These are phyloP conservation scores for Exophiala viscosa DNA, from an alignment of 2,329 filamentous ascomycete genomes.

Conservation along the genomic window DNA sequence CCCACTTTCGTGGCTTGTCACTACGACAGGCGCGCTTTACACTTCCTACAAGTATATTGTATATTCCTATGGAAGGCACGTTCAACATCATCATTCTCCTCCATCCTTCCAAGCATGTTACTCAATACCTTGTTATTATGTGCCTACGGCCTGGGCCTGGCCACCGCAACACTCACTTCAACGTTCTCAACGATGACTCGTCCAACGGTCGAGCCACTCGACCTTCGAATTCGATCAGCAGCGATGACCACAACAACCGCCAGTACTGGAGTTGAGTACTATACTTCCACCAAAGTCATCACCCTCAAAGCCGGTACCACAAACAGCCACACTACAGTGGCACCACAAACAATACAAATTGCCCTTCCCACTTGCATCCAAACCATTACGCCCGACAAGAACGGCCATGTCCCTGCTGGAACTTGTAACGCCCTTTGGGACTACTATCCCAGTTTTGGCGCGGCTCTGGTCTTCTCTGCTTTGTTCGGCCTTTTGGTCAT, in stretches of 20 bases:
- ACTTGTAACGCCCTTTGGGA: slow-evolving; percentile 35
- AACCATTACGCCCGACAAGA: slow-evolving; percentile 32
- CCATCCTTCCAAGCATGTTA: no score
- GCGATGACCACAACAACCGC: not conserved
- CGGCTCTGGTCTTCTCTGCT: slow-evolving; percentile 34
- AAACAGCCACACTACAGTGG: not conserved
- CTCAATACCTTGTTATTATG: no score
- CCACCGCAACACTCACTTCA: not conserved
- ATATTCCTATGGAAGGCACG: no score
- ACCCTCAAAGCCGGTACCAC: slow-evolving; percentile 1
- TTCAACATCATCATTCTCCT: no score
- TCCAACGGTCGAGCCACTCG: not conserved
- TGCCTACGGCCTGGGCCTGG: not conserved
- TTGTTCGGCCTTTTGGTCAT: slow-evolving; percentile 33
- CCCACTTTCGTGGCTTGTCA: not conserved
- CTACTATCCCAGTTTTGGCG: slow-evolving; percentile 33
- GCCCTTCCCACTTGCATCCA: slow-evolving; percentile 4
- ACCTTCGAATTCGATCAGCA: not conserved
- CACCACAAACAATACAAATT: not conserved
- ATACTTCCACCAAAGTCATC: not conserved
- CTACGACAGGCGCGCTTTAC: not conserved
- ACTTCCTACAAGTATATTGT: no score
- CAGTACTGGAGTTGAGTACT: not conserved
- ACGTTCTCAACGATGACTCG: not conserved
- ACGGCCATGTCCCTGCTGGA: slow-evolving; percentile 37